Evolutionary conservation across 2,329 filamentous ascomycete genomes (phyloP).

Genomic region (Trichoderma harzianum): DNA sequence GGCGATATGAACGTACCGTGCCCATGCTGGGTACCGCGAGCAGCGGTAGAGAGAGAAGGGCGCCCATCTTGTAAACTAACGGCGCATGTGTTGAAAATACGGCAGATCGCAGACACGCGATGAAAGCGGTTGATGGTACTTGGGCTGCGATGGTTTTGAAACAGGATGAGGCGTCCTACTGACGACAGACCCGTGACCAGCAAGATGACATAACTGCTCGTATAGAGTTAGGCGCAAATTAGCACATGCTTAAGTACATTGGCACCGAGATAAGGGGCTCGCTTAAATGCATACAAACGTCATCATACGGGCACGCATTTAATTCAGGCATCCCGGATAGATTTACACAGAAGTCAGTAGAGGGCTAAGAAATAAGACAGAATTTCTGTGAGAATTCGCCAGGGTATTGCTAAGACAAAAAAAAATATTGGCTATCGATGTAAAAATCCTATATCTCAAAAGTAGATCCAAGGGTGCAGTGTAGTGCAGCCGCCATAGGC

Average conservation of each 20-base stretch:
- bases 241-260: not conserved
- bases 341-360: not conserved
- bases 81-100: not conserved
- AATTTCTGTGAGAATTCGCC: not conserved
- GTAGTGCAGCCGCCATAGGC: not conserved
- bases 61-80: conserved; percentile 65
- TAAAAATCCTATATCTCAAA: not conserved
- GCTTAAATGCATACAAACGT: not conserved
- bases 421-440: not conserved
- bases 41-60: conserved; percentile 82
- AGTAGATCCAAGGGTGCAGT: not conserved
- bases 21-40: conserved; percentile 82
- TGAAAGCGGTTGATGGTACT: not conserved
- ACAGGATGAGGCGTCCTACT: conserved; percentile 8
- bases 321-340: not conserved
- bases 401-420: not conserved
- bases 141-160: not conserved
- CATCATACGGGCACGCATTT: not conserved
- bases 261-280: not conserved
- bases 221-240: not conserved
- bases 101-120: not conserved
- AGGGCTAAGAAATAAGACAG: not conserved
- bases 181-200: not conserved
- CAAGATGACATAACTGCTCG: conserved; percentile 10
- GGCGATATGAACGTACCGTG: conserved; percentile 60